Percentiles rank a stretch among this genome's conserved stretches.
Conservation (phyloP, 2,329 filamentous ascomycete genomes). For the Beauveria asiatica region DNA sequence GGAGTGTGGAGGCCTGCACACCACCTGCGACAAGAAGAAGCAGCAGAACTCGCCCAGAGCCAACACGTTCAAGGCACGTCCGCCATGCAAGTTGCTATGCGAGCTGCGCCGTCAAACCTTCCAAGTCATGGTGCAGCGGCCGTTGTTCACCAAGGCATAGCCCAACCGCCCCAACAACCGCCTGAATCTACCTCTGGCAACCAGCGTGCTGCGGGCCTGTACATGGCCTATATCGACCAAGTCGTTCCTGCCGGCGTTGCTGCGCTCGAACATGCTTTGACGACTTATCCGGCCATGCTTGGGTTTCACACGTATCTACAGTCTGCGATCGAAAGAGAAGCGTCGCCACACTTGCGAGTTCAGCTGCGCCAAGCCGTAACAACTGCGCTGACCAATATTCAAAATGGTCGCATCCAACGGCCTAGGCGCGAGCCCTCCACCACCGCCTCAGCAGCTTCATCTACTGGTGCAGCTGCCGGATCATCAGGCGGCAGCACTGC, state of each 20-base stretch:
- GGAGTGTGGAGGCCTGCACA: slow-evolving; percentile 78
- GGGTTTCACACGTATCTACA: slow-evolving; percentile 41
- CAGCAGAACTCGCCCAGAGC: slow-evolving; percentile 41
- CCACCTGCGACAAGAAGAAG: slow-evolving; percentile 66
- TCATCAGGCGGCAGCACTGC: neutral
- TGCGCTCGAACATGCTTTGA: slow-evolving; percentile 37
- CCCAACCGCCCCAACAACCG: slow-evolving; percentile 6
- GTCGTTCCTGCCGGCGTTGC: slow-evolving; percentile 41
- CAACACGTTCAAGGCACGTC: neutral
- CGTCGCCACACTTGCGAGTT: slow-evolving; percentile 37
- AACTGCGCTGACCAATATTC: slow-evolving; percentile 35
- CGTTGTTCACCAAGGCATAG: neutral
- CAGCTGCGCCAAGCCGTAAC: slow-evolving; percentile 43
- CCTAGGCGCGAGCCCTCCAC: neutral
- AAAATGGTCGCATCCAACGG: slow-evolving; percentile 18
- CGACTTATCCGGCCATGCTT: slow-evolving; percentile 40
- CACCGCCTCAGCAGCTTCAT: neutral
- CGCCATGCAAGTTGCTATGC: neutral
- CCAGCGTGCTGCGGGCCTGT: slow-evolving; percentile 31
- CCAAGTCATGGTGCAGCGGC: neutral
- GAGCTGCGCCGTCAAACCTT: neutral
- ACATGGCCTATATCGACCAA: slow-evolving; percentile 44
- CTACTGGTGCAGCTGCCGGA: neutral
- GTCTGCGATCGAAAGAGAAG: slow-evolving; percentile 41
- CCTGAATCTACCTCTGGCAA: slow-evolving; percentile 11